phyloP scores from a whole-genome alignment of 441 rosid species.

The Gossypium armourianum region DNA sequence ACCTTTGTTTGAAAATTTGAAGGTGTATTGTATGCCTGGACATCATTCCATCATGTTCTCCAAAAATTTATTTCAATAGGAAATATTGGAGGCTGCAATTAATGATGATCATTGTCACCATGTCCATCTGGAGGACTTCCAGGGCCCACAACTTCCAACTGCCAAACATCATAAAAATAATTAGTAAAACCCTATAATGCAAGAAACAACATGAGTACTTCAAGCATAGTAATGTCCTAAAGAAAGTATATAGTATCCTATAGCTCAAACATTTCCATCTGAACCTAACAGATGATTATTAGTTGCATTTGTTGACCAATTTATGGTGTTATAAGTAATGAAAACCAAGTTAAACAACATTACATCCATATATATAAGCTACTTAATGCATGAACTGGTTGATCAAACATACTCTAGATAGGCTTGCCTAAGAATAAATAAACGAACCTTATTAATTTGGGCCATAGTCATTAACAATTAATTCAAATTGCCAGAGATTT shows the following conservation, averaged over 20 bases:
- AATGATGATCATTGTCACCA: constrained; percentile 54
- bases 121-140: constrained; percentile 85
- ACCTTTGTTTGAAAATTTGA: constrained; percentile 18
- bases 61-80: constrained; percentile 28
- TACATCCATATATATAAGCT: not conserved
- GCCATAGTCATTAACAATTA: not conserved
- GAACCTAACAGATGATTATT: not conserved
- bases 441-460: not conserved
- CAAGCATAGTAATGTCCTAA: not conserved
- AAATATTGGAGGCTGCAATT: constrained; percentile 21
- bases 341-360: not conserved
- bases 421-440: not conserved
- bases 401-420: not conserved
- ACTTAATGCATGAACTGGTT: not conserved
- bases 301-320: not conserved
- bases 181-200: not conserved
- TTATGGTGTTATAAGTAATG: not conserved
- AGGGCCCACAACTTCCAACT: constrained; percentile 89
- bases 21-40: constrained; percentile 29
- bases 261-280: not conserved
- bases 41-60: constrained; percentile 31
- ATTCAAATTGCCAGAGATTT: not conserved
- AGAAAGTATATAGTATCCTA: not conserved
- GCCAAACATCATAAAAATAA: constrained; percentile 19
- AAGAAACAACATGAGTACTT: not conserved